A percentile compares a stretch with the other conserved stretches of the same genome.
Conservation (phyloP, 805 yeast genomes). For the Metschnikowia gruessii region DNA sequence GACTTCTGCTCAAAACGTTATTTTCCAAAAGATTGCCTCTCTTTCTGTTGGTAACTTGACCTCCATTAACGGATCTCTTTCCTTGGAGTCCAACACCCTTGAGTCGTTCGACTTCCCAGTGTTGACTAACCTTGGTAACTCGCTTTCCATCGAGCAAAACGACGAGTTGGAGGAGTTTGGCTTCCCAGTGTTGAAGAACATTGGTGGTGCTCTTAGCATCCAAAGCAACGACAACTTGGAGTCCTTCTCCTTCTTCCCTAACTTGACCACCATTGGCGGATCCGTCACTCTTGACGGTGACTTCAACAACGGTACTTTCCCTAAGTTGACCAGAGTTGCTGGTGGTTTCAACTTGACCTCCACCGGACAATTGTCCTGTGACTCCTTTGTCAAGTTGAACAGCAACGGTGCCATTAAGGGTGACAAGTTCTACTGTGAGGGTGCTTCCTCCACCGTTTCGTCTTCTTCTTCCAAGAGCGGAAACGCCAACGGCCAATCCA, state of each 20-base stretch:
- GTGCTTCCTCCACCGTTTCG: conserved; percentile 42
- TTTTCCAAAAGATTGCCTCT: conserved; percentile 76
- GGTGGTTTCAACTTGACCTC: conserved; percentile 91
- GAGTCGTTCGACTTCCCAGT: conserved; percentile 51
- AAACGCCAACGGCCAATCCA: conserved; percentile 22
- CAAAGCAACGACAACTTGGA: conserved; percentile 77
- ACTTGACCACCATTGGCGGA: conserved; percentile 77
- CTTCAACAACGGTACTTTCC: conserved; percentile 76
- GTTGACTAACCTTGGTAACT: conserved; percentile 70
- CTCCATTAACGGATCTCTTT: conserved; percentile 74
- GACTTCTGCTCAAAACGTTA: conserved; percentile 82
- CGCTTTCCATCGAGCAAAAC: conserved; percentile 75
- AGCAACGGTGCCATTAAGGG: conserved; percentile 84
- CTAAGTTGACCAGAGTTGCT: conserved; percentile 68
- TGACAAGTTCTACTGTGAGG: conserved; percentile 70
- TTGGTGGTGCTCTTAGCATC: conserved; percentile 93
- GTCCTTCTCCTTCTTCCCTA: conserved; percentile 68
- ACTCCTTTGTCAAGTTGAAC: conserved; percentile 67
- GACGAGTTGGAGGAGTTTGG: conserved; percentile 64
- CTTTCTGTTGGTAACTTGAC: conserved; percentile 67
- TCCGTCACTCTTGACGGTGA: conserved; percentile 79
- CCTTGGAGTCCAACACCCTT: conserved; percentile 72
- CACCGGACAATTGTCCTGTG: conserved; percentile 77
- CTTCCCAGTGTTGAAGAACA: conserved; percentile 63
- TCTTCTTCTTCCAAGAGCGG: conserved; percentile 42